A percentile compares a stretch with the other conserved stretches of the same genome.
Conservation (phyloP, 345 rosid genomes). For the Aquilaria yunnanensis region DNA sequence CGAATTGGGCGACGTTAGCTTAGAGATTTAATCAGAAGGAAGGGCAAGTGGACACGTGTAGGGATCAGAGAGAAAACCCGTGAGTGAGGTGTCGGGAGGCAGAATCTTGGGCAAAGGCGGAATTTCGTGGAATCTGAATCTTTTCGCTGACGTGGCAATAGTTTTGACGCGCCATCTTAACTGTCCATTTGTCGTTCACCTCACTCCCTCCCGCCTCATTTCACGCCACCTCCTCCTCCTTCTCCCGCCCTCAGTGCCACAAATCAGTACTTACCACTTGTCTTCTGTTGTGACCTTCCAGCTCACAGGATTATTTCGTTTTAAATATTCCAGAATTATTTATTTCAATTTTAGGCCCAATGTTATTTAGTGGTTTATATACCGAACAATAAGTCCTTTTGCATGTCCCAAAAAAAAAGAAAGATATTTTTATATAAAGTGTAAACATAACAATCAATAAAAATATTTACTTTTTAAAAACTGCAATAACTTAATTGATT, state of each 20-base stretch:
- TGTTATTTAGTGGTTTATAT: constrained; percentile 1
- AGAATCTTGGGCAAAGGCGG: neutral
- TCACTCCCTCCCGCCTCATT: constrained; percentile 17
- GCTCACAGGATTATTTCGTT: constrained; percentile 7
- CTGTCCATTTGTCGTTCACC: constrained; percentile 7
- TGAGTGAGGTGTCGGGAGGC: neutral
- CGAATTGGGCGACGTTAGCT: no score
- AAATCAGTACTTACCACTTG: neutral
- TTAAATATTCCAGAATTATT: no score
- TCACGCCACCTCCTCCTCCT: constrained; percentile 7
- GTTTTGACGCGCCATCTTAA: constrained; percentile 13
- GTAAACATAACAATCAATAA: no score
- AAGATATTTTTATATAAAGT: no score
- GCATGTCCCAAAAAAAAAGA: no score
- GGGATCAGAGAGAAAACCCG: neutral
- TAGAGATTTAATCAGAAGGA: no score
- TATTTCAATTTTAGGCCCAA: constrained; percentile 4
- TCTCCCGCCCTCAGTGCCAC: constrained; percentile 14
- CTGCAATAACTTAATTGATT: no score
- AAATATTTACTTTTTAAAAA: no score
- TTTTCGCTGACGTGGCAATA: constrained; percentile 14
- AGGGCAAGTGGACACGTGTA: no score
- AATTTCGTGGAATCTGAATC: constrained; percentile 6
- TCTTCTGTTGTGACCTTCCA: constrained; percentile 11
- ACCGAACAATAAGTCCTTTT: no score